A percentile compares a stretch with the other conserved stretches of the same genome.
These are phyloP conservation scores for Coleophoma crateriformis DNA, from an alignment of 2,329 filamentous ascomycete species.

Conservation along the genomic window DNA sequence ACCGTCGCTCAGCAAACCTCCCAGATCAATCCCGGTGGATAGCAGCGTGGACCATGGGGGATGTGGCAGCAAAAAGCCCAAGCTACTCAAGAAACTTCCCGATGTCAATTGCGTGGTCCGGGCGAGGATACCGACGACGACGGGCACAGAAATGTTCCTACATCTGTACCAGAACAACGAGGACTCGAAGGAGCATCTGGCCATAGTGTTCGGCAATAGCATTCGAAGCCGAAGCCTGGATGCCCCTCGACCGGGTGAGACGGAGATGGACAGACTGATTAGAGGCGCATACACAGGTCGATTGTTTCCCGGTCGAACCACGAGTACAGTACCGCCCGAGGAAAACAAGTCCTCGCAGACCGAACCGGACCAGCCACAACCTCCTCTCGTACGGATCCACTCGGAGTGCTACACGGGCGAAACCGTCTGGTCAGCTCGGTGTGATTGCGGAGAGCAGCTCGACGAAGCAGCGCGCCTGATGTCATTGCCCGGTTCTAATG, in stretches of 20 bases:
- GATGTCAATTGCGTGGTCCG: constrained; percentile 90
- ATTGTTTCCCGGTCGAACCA: constrained; percentile 78
- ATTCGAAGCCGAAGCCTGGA: constrained; percentile 74
- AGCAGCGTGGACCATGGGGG: constrained; percentile 48
- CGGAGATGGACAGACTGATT: constrained; percentile 87
- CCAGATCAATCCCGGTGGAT: constrained; percentile 44
- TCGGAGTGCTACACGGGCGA: constrained; percentile 98
- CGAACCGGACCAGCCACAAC: constrained; percentile 17
- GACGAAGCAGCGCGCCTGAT: constrained; percentile 94
- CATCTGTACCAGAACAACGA: constrained; percentile 91
- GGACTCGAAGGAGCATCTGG: constrained; percentile 93
- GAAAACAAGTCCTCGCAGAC: constrained; percentile 1
- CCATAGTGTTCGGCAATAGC: constrained; percentile 88
- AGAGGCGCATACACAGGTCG: constrained; percentile 87
- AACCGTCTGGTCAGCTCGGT: constrained; percentile 95
- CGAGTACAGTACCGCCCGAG: constrained; percentile 22
- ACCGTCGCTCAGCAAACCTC: constrained; percentile 32
- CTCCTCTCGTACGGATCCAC: constrained; percentile 88
- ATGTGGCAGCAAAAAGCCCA: constrained; percentile 60
- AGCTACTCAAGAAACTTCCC: constrained; percentile 70
- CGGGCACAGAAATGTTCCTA: constrained; percentile 92
- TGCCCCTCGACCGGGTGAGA: constrained; percentile 67
- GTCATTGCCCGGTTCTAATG: constrained; percentile 64
- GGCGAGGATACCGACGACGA: constrained; percentile 88
- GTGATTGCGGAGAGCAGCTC: constrained; percentile 95